Conservation (phyloP, 2,329 filamentous ascomycete species). For the Cladophialophora carrionii region DNA sequence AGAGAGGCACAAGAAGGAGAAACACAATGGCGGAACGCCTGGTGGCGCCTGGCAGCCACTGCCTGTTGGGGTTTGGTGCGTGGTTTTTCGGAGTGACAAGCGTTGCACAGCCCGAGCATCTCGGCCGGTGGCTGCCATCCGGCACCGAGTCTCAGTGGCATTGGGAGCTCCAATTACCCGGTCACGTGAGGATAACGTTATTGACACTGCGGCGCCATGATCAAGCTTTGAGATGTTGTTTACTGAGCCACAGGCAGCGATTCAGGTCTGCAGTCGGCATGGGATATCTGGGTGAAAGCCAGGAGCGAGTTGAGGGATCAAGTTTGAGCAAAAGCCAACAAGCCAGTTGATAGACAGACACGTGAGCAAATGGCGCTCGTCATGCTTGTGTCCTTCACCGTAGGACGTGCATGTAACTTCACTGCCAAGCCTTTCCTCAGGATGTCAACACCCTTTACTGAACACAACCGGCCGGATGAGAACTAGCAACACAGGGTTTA, state of each 20-base stretch:
- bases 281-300: neutral
- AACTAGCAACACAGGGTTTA: neutral
- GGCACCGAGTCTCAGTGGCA: conserved; percentile 33
- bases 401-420: neutral
- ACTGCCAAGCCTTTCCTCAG: neutral
- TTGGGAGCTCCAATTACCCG: neutral
- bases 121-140: conserved; percentile 24
- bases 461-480: neutral
- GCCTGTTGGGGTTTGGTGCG: conserved; percentile 15
- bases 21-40: conserved; percentile 4
- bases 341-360: neutral
- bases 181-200: neutral
- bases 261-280: neutral
- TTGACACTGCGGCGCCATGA: neutral
- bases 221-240: neutral
- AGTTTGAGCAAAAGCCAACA: neutral
- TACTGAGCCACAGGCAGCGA: neutral
- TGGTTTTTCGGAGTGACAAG: conserved; percentile 3
- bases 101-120: conserved; percentile 11
- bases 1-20: neutral
- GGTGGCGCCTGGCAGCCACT: conserved; percentile 4
- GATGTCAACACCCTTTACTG: neutral
- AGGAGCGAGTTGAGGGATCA: neutral
- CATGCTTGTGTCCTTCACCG: neutral
- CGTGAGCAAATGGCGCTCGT: neutral